Base-by-base conservation (phyloP, 2,329 filamentous ascomycete genomes). In the Colletotrichum musae region DNA sequence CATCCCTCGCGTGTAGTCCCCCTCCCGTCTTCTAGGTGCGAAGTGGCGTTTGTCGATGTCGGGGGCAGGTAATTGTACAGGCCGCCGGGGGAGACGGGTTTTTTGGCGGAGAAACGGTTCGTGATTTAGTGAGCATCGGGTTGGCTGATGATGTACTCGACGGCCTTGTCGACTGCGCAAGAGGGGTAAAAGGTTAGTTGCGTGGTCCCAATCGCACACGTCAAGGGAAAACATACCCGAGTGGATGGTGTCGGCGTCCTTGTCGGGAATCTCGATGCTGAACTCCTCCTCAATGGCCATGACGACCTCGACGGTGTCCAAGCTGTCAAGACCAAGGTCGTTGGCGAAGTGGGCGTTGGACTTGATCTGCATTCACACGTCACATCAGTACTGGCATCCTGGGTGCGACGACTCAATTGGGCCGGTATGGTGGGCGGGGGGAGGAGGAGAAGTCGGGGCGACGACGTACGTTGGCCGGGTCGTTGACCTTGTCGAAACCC, bases 241-340 rank as follows among this genome's bases (percentile, higher is more conserved):
- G 89, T 96, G 94, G 83, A 98, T 97, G 74, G 88, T 87, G 83
- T 98, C 95, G 75, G 95, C 95, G 80, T 97, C 94, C 90, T 97
- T 97, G 86, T 98, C 95, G 76, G 95, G 95, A 78, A 98, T 98
- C 89, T 98, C 95, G 82, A 98, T 96, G 92, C 94, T 89, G 80
- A 91, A 90, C 78, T 91, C 87, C 91, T 99, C 96, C 89, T 99
- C 96, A 84, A 99, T 98, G 74, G 96, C 96, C 96, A 99, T 99
- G 77, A 99, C 96, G 75, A 99, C 96, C 88, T 99, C 96, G 73
- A 99, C 96, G 73, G 96, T 98, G 83, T 99, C 96, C 83, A 99
- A 89, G 85, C 93, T 97, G 87, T 99, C 96, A 78, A 99, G 88
- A 74, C 95, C 96, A 73, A 99, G 93, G 85, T 99, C 95, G 83